Base-by-base conservation (phyloP, 768 basidiomycete genomes). In the Terana coerulea region DNA sequence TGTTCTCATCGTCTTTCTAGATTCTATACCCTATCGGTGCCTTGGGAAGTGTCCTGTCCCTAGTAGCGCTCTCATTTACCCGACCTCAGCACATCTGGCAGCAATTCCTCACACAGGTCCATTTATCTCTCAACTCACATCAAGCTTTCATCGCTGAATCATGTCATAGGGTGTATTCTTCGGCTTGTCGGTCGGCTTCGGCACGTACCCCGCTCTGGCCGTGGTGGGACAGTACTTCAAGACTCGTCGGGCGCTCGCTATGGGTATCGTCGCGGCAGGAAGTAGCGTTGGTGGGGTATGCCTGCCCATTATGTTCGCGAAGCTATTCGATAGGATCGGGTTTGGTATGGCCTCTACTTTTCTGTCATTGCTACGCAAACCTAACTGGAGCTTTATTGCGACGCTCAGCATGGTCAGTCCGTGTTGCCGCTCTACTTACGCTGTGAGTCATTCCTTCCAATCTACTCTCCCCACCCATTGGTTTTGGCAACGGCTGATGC, bases 181-280 rank as follows among this genome's bases (percentile, higher is more conserved):
- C 12, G 67, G 76, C 0, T 79, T 82, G 63, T 79, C 73, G 3
- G 65, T 83, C 17, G 79, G 77, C 14, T 74, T 78, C 66, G 81
- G 80, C 2, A 60, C 77, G 5, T 61, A 79, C 22, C 81, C 80
- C 0, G 73, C 78, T 3, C 63, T 78, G 41, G 59, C 50, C 29
- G 31, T 56, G 29, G 51, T 51, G 25, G 55, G 52, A 5, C 55
- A 56, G 36, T 46, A 56, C 46, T 56, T 56, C 51, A 45, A 47
- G 9, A 30, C 35, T 14, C 50, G 53, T 7, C 66, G 81, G 29
- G 74, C 76, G 0, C 52, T 81, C 10, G 81, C 79, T 0, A 81
- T 80, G 72, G 83, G 83, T 15, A 52, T 80, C 24, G 75, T 81
- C 31, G 70, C 79, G 10, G 67, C 76, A 52, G 54, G 66, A 25